Evolutionary conservation across 2,329 filamentous ascomycete species (phyloP), one percentile per base, ranked within the genome.

Genomic region (Alternaria postmessia): DNA sequence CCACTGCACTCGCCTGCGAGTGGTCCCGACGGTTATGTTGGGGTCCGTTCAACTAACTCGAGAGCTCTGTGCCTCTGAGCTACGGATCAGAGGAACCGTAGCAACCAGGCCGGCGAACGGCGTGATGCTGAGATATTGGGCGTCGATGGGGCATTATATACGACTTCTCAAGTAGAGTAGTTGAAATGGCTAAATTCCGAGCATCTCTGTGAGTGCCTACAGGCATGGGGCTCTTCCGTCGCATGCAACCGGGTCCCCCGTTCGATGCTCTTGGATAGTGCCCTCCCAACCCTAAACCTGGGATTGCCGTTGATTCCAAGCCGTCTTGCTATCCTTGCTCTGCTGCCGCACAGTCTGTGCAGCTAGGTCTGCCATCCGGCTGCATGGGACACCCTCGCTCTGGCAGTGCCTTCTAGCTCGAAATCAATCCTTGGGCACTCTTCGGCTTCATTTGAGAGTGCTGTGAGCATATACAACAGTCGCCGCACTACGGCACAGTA

Each of bases 161-260:
- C 70, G 44, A 58, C 62, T 69, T 71, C 63, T 71, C 67, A 66
- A 71, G 71, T 73, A 72, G 65, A 71, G 69, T 75, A 73, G 67
- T 68, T 69, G 55, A 59, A 68, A 66, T 70, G 72, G 72, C 75
- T 76, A 75, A 75, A 75, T 65, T 68, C 56, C 60, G 63, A 67
- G 56, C 62, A 57, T 57, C 41, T 67, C 63, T 71, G 59, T 73
- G 67, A 69, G 51, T 72, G 67, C 67, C 66, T 56, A 57, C 61
- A 53, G 54, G 64, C 63, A 65, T 67, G 66, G 69, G 64, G 58
- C 64, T 68, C 63, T 68, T 59, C 63, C 66, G 65, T 46, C 54
- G 69, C 71, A 73, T 63, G 62, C 59, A 68, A 67, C 72, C 69
- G 67, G 62, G 67, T 65, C 63, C 62, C 67, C 69, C 64, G 62